Conservation (phyloP, 208 protist genomes). For the Trypanosoma boissoni region DNA sequence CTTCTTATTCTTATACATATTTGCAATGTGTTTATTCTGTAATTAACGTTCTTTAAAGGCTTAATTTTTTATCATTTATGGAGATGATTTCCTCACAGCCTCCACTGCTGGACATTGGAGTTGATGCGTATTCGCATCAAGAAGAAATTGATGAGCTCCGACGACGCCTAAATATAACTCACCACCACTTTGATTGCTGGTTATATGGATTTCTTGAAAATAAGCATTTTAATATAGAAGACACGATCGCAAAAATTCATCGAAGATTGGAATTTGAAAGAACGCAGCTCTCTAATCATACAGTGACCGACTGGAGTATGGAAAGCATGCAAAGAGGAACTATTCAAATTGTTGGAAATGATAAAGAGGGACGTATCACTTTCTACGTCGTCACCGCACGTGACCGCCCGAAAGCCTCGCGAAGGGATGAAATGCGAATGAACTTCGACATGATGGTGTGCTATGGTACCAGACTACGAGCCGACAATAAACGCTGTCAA, state of each 20-base stretch:
- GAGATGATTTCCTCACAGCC: too few species aligned
- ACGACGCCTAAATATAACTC: slow-evolving; percentile 44
- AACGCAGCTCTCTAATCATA: slow-evolving; percentile 15
- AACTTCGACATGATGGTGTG: slow-evolving; percentile 30
- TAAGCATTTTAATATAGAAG: slow-evolving; percentile 71
- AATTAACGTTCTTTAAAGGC: too few species aligned
- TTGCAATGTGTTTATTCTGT: too few species aligned
- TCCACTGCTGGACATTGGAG: slow-evolving; percentile 48
- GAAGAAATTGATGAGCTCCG: slow-evolving; percentile 67
- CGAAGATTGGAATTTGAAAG: slow-evolving; percentile 36
- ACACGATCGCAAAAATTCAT: slow-evolving; percentile 67
- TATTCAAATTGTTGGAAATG: slow-evolving; percentile 27
- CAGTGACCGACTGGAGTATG: slow-evolving; percentile 18
- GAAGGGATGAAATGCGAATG: slow-evolving; percentile 10
- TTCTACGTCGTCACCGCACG: slow-evolving; percentile 24
- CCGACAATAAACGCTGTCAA: slow-evolving; percentile 22
- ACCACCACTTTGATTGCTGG: slow-evolving; percentile 75
- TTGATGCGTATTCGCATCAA: slow-evolving; percentile 46
- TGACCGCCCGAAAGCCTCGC: slow-evolving; percentile 6
- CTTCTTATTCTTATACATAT: too few species aligned
- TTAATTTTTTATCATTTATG: too few species aligned
- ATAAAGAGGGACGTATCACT: slow-evolving; percentile 25
- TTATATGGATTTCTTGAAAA: slow-evolving; percentile 80
- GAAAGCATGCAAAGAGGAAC: slow-evolving; percentile 22
- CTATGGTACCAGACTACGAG: slow-evolving; percentile 22